A percentile compares a stretch with the other conserved stretches of the same genome.
Evolutionary conservation across 1,139 yeast species (phyloP).

Genomic region (Hansenula sp.): DNA sequence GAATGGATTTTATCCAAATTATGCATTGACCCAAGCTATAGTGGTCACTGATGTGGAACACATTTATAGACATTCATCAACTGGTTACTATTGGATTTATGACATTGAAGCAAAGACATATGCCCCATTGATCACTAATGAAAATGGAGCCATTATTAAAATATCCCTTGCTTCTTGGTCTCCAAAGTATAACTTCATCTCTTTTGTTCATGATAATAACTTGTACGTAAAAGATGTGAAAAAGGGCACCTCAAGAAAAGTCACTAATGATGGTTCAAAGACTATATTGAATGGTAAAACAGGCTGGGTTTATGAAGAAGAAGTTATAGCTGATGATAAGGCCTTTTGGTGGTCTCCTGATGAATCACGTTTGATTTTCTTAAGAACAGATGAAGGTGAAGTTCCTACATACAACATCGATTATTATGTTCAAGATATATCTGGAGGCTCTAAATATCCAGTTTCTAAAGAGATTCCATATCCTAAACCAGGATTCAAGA

Average conservation of each 20-base stretch:
- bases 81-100: slow-evolving; percentile 56
- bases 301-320: slow-evolving; percentile 94
- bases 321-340: slow-evolving; percentile 53
- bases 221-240: slow-evolving; percentile 47
- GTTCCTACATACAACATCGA: slow-evolving; percentile 65
- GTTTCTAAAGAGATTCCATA: slow-evolving; percentile 49
- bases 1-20: slow-evolving; percentile 23
- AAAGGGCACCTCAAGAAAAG: slow-evolving; percentile 37
- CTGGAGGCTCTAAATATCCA: slow-evolving; percentile 56
- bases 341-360: slow-evolving; percentile 81
- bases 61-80: slow-evolving; percentile 71
- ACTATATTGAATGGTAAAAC: slow-evolving; percentile 71
- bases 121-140: slow-evolving; percentile 36
- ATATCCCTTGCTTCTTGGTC: slow-evolving; percentile 58
- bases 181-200: slow-evolving; percentile 56
- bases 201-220: slow-evolving; percentile 60
- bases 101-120: slow-evolving; percentile 32
- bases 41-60: slow-evolving; percentile 32
- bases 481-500: slow-evolving; percentile 77
- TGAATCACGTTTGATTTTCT: slow-evolving; percentile 54
- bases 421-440: slow-evolving; percentile 45
- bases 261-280: slow-evolving; percentile 63
- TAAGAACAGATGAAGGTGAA: slow-evolving; percentile 60
- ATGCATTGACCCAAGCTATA: slow-evolving; percentile 28
- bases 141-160: slow-evolving; percentile 22